Conservation (phyloP, 257 asterid genomes). For the Fraxinus americana region DNA sequence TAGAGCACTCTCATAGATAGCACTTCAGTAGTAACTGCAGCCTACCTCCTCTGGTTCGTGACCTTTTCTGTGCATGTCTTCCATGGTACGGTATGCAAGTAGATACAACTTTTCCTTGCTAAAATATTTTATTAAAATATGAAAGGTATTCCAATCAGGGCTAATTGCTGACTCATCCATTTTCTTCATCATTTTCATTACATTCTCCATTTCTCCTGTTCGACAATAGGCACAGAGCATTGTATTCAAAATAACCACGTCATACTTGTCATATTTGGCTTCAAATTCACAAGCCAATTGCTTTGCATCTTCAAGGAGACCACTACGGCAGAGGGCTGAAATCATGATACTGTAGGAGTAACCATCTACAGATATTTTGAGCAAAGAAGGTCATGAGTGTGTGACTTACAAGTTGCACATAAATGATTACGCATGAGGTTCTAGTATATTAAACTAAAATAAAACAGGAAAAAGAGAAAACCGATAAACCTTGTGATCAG, state of each 20-base stretch:
- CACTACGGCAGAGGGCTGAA: conserved; percentile 80
- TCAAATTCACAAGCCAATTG: conserved; percentile 78
- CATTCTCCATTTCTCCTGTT: conserved; percentile 91
- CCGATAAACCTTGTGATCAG: conserved; percentile 15
- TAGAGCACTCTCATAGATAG: not conserved
- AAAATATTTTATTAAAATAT: conserved; percentile 79
- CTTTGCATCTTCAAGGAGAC: conserved; percentile 84
- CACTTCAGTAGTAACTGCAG: not conserved
- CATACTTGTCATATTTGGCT: conserved; percentile 77
- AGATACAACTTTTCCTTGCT: conserved; percentile 75
- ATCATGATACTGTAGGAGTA: conserved; percentile 96
- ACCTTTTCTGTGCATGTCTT: conserved; percentile 90
- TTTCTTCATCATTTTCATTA: conserved; percentile 93
- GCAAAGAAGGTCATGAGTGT: conserved; percentile 28
- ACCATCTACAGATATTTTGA: conserved; percentile 62
- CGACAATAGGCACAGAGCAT: conserved; percentile 94
- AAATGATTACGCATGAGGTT: conserved; percentile 11
- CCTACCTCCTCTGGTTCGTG: conserved; percentile 86
- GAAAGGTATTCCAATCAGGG: conserved; percentile 90
- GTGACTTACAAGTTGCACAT: conserved; percentile 11
- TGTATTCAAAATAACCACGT: conserved; percentile 82
- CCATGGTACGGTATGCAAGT: conserved; percentile 86
- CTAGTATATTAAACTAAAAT: conserved; percentile 12
- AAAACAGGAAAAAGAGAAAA: not conserved
- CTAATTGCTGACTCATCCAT: conserved; percentile 81